A percentile compares a stretch with the other conserved stretches of the same genome.
Evolutionary conservation across 2,329 filamentous ascomycete species (phyloP).

Genomic region (Aspergillus fijiensis): DNA sequence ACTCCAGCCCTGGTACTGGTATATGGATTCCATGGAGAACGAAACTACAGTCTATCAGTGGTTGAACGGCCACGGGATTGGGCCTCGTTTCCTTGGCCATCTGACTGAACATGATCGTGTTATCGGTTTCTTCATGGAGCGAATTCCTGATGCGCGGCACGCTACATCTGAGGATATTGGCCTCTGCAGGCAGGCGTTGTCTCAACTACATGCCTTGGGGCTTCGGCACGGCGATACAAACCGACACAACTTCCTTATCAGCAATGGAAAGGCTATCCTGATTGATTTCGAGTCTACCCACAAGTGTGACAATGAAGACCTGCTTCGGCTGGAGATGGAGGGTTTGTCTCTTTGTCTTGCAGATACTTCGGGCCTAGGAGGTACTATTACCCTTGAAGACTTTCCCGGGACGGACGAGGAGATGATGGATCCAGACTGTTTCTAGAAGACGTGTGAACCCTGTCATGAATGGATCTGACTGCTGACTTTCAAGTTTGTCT

Average conservation of each 20-base stretch:
- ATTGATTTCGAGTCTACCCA: constrained; percentile 32
- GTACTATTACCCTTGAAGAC: not conserved
- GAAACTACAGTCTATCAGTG: constrained; percentile 42
- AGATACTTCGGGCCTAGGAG: constrained; percentile 17
- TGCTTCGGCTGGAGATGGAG: constrained; percentile 20
- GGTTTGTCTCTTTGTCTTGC: constrained; percentile 14
- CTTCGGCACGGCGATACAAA: constrained; percentile 31
- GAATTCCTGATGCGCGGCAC: constrained; percentile 24
- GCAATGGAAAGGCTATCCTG: constrained; percentile 19
- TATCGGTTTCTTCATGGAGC: constrained; percentile 43
- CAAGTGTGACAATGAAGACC: constrained; percentile 23
- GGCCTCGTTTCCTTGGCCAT: constrained; percentile 42
- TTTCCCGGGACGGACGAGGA: too few species aligned
- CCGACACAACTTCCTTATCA: constrained; percentile 30
- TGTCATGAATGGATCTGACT: too few species aligned
- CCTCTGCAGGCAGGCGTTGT: constrained; percentile 20
- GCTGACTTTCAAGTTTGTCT: too few species aligned
- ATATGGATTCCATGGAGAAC: constrained; percentile 37
- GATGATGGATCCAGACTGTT: too few species aligned
- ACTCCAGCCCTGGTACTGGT: constrained; percentile 41
- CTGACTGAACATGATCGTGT: constrained; percentile 40
- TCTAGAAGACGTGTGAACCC: too few species aligned
- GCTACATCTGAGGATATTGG: constrained; percentile 23
- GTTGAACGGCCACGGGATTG: constrained; percentile 37
- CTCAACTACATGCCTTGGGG: constrained; percentile 26